Evolutionary conservation across 2,329 filamentous ascomycete species (phyloP), one percentile per base, ranked within the genome.

Genomic region (Phoma herbarum): DNA sequence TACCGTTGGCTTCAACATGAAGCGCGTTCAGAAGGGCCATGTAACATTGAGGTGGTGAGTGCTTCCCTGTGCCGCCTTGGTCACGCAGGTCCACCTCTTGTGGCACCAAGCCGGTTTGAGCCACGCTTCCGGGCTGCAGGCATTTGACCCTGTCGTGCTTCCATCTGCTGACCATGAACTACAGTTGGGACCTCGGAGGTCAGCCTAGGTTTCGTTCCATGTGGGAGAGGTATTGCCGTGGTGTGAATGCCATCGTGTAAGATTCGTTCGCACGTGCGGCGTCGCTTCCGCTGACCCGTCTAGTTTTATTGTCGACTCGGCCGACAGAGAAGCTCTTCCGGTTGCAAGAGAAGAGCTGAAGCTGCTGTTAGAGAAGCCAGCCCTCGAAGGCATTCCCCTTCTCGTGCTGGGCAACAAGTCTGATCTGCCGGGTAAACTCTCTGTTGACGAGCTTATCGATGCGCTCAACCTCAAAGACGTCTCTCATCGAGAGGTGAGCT

Each of bases 141-240:
- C 65, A 70, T 69, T 68, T 57, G 71, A 64, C 66, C 70, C 64
- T 62, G 61, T 67, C 63, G 52, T 58, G 56, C 54, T 60, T 63
- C 62, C 64, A 65, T 69, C 73, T 70, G 73, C 74, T 76, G 74
- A 77, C 77, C 72, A 76, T 57, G 60, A 64, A 62, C 66, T 61
- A 65, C 68, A 89, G 87, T 80, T 99, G 95, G 95, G 95, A 99
- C 82, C 88, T 99, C 65, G 95, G 95, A 69, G 95, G 95, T 52
- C 95, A 99, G 81, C 94, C 95, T 70, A 88, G 94, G 66, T 99
- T 98, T 82, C 91, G 95, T 74, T 91, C 92, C 69, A 99, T 99
- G 95, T 99, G 95, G 95, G 95, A 99, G 83, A 86, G 95, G 74
- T 99, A 99, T 79, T 98, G 95, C 80, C 92, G 93, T 64, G 95